Evolutionary conservation across 768 basidiomycete species (phyloP).

Genomic region (Hypsizygus marmoreus): DNA sequence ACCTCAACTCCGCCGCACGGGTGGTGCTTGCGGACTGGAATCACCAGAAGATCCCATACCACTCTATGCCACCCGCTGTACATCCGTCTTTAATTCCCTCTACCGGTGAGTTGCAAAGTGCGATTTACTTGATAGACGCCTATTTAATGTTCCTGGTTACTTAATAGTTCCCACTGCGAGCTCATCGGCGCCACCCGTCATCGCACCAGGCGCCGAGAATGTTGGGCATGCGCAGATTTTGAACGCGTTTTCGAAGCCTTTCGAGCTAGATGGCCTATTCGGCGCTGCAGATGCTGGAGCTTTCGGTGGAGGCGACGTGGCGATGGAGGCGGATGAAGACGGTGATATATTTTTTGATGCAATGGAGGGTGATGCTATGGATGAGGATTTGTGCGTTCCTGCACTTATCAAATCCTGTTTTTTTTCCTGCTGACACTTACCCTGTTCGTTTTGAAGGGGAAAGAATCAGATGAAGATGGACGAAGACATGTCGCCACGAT

Average conservation of each 20-base stretch:
- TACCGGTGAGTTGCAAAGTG: slow-evolving; percentile 37
- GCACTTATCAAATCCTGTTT: slow-evolving; percentile 11
- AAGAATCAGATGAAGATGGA: slow-evolving; percentile 41
- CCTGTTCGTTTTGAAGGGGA: slow-evolving; percentile 17
- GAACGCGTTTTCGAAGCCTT: slow-evolving; percentile 69
- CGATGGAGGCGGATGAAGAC: slow-evolving; percentile 47
- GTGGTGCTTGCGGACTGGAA: slow-evolving; percentile 92
- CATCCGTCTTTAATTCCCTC: slow-evolving; percentile 79
- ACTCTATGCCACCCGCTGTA: slow-evolving; percentile 72
- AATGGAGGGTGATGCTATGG: slow-evolving; percentile 40
- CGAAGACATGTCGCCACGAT: slow-evolving; percentile 28
- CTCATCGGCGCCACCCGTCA: slow-evolving; percentile 28
- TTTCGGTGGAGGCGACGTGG: slow-evolving; percentile 53
- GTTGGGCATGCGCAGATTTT: slow-evolving; percentile 84
- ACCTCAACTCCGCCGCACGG: slow-evolving; percentile 79
- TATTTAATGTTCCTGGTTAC: not conserved
- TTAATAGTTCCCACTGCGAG: slow-evolving; percentile 26
- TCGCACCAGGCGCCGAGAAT: slow-evolving; percentile 75
- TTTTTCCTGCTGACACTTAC: not conserved
- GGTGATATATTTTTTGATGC: slow-evolving; percentile 46
- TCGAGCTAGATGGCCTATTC: slow-evolving; percentile 79
- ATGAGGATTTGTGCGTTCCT: slow-evolving; percentile 39
- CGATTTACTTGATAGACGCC: not conserved
- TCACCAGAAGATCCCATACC: slow-evolving; percentile 92
- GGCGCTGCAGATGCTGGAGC: slow-evolving; percentile 81